Conservation (phyloP, 2,329 filamentous ascomycete genomes). For the Bipolaris victoriae region DNA sequence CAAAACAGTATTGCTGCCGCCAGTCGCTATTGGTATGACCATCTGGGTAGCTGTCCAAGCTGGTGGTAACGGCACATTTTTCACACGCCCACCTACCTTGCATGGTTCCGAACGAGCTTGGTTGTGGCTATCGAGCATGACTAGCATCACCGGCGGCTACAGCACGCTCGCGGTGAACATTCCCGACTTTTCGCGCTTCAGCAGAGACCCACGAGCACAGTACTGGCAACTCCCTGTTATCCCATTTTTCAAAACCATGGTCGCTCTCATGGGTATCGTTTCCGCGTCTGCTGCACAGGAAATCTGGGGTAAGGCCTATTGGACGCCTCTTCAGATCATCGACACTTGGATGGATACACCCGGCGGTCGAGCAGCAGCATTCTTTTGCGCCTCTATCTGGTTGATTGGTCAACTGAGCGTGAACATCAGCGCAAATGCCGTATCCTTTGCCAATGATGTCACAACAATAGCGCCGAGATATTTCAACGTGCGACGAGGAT, state of each 20-base stretch:
- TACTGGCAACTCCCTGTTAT: conserved; percentile 24
- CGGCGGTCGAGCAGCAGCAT: conserved; percentile 23
- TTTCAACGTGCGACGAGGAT: conserved; percentile 31
- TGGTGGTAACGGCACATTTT: conserved; percentile 24
- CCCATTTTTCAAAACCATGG: conserved; percentile 21
- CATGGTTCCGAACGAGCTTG: conserved; percentile 4
- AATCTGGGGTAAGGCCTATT: conserved; percentile 24
- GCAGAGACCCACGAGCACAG: conserved; percentile 12
- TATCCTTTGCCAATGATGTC: conserved; percentile 31
- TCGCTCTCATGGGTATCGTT: conserved; percentile 30
- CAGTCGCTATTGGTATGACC: conserved; percentile 14
- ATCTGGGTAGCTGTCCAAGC: conserved; percentile 23
- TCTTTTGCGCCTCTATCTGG: conserved; percentile 21
- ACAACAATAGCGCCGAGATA: conserved; percentile 25
- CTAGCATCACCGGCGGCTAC: conserved; percentile 20
- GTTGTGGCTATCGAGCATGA: conserved; percentile 16
- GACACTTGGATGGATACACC: conserved; percentile 18
- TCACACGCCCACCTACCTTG: conserved; percentile 1
- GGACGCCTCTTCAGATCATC: conserved; percentile 31
- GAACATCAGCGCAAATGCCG: conserved; percentile 34
- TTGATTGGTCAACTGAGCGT: conserved; percentile 23
- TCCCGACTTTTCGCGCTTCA: conserved; percentile 27
- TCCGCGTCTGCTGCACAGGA: conserved; percentile 19
- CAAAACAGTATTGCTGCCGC: conserved; percentile 12
- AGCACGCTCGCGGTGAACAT: conserved; percentile 22